phyloP scores from a whole-genome alignment of 805 yeast species.

The Barnettozyma siamensis region DNA sequence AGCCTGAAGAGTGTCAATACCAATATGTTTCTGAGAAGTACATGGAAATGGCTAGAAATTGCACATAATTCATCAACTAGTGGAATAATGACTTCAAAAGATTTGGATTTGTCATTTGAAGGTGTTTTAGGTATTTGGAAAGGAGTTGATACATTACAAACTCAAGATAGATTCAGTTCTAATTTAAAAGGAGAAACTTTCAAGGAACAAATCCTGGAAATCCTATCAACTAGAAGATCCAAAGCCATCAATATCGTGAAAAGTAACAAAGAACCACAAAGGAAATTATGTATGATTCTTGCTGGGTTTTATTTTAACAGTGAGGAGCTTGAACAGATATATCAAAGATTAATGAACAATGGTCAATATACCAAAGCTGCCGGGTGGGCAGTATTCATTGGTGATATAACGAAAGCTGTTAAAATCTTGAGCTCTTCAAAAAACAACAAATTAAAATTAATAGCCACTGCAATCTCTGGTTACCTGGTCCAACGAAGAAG shows the following conservation, averaged over 20 bases:
- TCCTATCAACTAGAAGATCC: conserved; percentile 26
- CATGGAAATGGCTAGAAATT: conserved; percentile 89
- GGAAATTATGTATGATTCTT: conserved; percentile 74
- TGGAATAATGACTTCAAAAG: conserved; percentile 62
- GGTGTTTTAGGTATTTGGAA: conserved; percentile 93
- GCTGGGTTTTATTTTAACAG: conserved; percentile 88
- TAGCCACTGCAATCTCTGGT: conserved; percentile 93
- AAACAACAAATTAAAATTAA: conserved; percentile 62
- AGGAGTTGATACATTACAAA: conserved; percentile 49
- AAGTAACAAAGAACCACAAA: conserved; percentile 52
- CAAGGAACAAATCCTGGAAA: conserved; percentile 28
- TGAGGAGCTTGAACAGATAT: conserved; percentile 66
- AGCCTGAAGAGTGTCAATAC: conserved; percentile 45
- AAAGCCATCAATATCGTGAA: conserved; percentile 28
- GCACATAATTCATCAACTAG: conserved; percentile 60
- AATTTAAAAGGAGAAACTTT: conserved; percentile 16
- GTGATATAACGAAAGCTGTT: conserved; percentile 77
- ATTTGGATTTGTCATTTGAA: conserved; percentile 74
- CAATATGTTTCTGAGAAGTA: conserved; percentile 55
- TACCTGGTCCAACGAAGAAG: conserved; percentile 62
- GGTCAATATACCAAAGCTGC: conserved; percentile 87
- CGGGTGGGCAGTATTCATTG: conserved; percentile 95
- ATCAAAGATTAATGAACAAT: conserved; percentile 45
- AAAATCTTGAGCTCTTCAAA: conserved; percentile 71
- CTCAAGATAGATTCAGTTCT: conserved; percentile 41